These are phyloP conservation scores for Sechiopsis laciniata DNA, from an alignment of 306 rosid genomes.

Conservation along the genomic window DNA sequence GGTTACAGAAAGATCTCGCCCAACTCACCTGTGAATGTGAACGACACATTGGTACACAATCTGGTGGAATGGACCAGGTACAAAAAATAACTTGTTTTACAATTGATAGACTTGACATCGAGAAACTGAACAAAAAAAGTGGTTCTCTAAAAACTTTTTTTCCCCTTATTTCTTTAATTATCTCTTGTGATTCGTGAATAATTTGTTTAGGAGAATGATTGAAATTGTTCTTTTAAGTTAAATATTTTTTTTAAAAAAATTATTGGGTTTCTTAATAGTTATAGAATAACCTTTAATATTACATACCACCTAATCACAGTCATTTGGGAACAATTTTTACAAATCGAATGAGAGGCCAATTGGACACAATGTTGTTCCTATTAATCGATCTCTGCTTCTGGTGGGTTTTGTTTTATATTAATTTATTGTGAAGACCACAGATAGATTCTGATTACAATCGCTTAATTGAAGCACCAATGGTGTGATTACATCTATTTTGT, in stretches of 20 bases:
- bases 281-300: background rate
- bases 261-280: background rate
- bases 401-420: background rate
- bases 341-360: background rate
- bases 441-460: background rate
- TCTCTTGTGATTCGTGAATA: background rate
- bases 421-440: background rate
- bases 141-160: background rate
- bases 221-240: background rate
- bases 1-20: slow-evolving; percentile 81
- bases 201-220: background rate
- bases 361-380: background rate
- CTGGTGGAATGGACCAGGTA: slow-evolving; percentile 99
- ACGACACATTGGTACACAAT: slow-evolving; percentile 88
- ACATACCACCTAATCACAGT: background rate
- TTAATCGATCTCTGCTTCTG: background rate
- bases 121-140: slow-evolving; percentile 3
- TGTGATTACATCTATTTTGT: background rate
- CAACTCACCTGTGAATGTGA: slow-evolving; percentile 91
- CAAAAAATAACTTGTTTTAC: background rate
- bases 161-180: background rate
- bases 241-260: no score
- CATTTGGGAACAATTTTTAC: background rate
- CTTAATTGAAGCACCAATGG: background rate
- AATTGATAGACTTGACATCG: background rate